Evolutionary conservation across 2,329 filamentous ascomycete genomes (phyloP).

Genomic region (Xylariaceae sp.): DNA sequence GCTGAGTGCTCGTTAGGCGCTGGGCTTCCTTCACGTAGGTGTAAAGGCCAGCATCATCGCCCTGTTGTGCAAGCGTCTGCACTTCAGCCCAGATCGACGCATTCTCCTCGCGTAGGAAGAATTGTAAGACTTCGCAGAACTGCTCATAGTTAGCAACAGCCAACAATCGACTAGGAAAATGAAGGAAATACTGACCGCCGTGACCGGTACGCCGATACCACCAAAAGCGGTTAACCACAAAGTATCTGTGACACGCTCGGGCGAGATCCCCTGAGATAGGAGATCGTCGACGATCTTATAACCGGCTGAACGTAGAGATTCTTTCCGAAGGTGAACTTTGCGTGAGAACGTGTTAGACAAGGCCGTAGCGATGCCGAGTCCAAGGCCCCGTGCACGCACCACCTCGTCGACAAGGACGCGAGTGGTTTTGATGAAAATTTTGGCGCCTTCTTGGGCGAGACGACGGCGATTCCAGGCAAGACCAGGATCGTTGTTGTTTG

Average conservation of each 20-base stretch:
- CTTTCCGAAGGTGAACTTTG: conserved; percentile 32
- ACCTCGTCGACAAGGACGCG: conserved; percentile 40
- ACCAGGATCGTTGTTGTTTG: conserved; percentile 45
- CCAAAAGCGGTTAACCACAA: conserved; percentile 41
- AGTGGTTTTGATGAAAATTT: conserved; percentile 37
- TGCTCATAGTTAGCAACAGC: conserved; percentile 22
- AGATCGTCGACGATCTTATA: conserved; percentile 38
- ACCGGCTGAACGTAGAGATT: conserved; percentile 39
- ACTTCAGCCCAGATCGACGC: conserved; percentile 41
- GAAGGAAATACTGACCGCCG: conserved; percentile 31
- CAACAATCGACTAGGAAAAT: not conserved
- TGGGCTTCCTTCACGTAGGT: conserved; percentile 41
- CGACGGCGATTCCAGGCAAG: conserved; percentile 45
- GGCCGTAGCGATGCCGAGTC: conserved; percentile 26
- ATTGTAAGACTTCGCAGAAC: conserved; percentile 44
- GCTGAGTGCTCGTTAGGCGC: conserved; percentile 39
- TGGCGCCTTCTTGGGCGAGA: conserved; percentile 39
- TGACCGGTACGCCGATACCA: conserved; percentile 39
- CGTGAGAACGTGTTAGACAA: conserved; percentile 30
- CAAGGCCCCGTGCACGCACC: conserved; percentile 30
- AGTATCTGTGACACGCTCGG: conserved; percentile 36
- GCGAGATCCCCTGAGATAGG: conserved; percentile 32
- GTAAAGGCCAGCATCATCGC: conserved; percentile 35
- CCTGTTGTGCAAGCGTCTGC: conserved; percentile 36
- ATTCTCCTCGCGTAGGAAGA: conserved; percentile 40